Evolutionary conservation across 176 grass and related monocot species (phyloP).

Genomic region (Eragrostis curvula): DNA sequence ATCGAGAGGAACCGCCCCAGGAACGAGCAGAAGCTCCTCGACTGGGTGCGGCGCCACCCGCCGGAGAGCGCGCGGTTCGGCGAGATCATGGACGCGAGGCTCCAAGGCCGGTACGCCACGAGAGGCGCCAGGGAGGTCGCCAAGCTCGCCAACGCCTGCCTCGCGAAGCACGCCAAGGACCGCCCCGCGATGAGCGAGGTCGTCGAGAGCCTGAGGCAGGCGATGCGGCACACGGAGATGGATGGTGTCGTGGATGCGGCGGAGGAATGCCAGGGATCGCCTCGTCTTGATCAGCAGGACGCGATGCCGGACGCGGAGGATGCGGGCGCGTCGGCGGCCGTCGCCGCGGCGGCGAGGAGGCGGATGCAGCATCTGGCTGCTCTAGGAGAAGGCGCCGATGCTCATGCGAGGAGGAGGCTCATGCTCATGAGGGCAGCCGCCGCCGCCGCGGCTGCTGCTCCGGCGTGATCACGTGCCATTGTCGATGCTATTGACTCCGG

Average conservation of each 20-base stretch:
- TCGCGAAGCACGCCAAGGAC: slow-evolving; percentile 57
- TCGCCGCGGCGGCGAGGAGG: slow-evolving; percentile 22
- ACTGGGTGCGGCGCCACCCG: slow-evolving; percentile 64
- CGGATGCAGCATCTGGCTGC: slow-evolving; percentile 73
- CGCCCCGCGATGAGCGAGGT: slow-evolving; percentile 67
- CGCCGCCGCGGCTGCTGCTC: slow-evolving; percentile 15
- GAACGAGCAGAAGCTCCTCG: slow-evolving; percentile 67
- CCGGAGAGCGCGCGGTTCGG: slow-evolving; percentile 33
- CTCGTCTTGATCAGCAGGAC: background rate
- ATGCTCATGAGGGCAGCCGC: slow-evolving; percentile 49
- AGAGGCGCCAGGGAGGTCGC: slow-evolving; percentile 51
- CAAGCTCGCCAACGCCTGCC: slow-evolving; percentile 55
- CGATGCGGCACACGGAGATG: slow-evolving; percentile 52
- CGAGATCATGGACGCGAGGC: slow-evolving; percentile 63
- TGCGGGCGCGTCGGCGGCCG: background rate
- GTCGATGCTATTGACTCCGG: background rate
- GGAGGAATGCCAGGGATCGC: background rate
- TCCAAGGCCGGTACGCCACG: slow-evolving; percentile 57
- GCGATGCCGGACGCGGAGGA: slow-evolving; percentile 17
- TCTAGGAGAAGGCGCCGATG: slow-evolving; percentile 45
- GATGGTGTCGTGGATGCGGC: slow-evolving; percentile 33
- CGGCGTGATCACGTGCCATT: slow-evolving; percentile 27
- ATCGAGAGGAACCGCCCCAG: slow-evolving; percentile 49
- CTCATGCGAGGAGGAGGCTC: slow-evolving; percentile 47
- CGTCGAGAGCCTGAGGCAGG: slow-evolving; percentile 46